A percentile compares a stretch with the other conserved stretches of the same genome.
Conservation (phyloP, 2,329 filamentous ascomycete species). For the Monilinia laxa region DNA sequence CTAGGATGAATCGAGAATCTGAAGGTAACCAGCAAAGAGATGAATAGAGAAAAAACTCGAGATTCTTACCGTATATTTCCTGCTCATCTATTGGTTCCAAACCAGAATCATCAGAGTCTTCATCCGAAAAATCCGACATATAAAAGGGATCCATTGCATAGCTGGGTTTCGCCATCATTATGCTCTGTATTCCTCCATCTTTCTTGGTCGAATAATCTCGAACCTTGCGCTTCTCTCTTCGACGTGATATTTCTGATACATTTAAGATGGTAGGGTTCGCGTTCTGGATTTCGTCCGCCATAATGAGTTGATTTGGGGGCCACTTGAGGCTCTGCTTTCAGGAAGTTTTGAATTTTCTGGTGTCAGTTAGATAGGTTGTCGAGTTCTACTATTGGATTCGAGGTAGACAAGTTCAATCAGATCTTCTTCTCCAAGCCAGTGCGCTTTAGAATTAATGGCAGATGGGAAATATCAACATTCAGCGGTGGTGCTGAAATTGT, state of each 20-base stretch:
- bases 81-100: conserved; percentile 92
- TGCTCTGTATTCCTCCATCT: conserved; percentile 33
- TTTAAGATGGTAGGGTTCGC: conserved; percentile 93
- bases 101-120: conserved; percentile 53
- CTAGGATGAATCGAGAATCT: neutral
- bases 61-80: conserved; percentile 79
- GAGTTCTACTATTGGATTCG: neutral
- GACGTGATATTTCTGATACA: conserved; percentile 82
- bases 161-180: conserved; percentile 36
- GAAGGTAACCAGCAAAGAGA: neutral
- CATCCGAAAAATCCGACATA: conserved; percentile 39
- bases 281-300: conserved; percentile 54
- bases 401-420: neutral
- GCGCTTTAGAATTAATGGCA: neutral
- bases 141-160: conserved; percentile 41
- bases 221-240: conserved; percentile 56
- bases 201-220: conserved; percentile 44
- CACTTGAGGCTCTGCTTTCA: conserved; percentile 2
- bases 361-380: neutral
- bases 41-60: neutral
- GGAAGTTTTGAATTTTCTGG: neutral
- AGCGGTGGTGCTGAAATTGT: neutral
- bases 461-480: neutral
- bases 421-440: neutral
- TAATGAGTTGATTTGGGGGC: conserved; percentile 3